Percentiles rank a stretch among this genome's conserved stretches.
phyloP scores from a whole-genome alignment of 345 rosid species.

The Lumnitzera littorea region DNA sequence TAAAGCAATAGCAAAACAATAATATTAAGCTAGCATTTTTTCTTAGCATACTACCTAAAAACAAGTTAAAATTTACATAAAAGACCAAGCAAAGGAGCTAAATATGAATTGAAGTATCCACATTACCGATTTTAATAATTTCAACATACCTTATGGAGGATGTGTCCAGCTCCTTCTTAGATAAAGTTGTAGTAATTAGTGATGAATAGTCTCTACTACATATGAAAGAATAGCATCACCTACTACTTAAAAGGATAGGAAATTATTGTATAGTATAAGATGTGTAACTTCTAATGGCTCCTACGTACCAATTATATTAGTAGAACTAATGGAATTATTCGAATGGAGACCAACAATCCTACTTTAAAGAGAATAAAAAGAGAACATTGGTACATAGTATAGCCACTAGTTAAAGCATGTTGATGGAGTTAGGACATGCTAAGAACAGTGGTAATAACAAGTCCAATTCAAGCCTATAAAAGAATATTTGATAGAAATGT shows the following conservation, averaged over 20 bases:
- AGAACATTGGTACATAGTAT: too few species aligned
- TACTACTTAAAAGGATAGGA: background rate
- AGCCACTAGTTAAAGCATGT: too few species aligned
- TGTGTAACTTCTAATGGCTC: slow-evolving; percentile 87
- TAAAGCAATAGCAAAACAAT: background rate
- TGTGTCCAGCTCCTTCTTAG: slow-evolving; percentile 22
- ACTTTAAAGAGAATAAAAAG: slow-evolving; percentile 35
- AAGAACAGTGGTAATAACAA: too few species aligned
- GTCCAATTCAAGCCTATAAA: too few species aligned
- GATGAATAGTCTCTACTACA: slow-evolving; percentile 2
- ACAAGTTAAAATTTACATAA: background rate
- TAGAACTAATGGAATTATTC: slow-evolving; percentile 69
- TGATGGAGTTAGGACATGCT: too few species aligned
- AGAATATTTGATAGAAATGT: too few species aligned
- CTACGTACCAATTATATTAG: slow-evolving; percentile 79
- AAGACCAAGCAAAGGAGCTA: background rate
- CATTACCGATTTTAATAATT: background rate
- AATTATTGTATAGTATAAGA: slow-evolving; percentile 4
- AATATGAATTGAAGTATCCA: background rate
- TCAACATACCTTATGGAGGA: slow-evolving; percentile 26
- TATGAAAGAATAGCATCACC: background rate
- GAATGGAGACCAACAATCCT: slow-evolving; percentile 83
- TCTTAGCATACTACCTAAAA: too few species aligned
- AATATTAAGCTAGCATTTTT: background rate
- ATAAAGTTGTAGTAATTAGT: slow-evolving; percentile 5